A percentile compares a stretch with the other conserved stretches of the same genome.
These are phyloP conservation scores for Aphanomyces stellatus DNA, from an alignment of 352 stramenopile species.

Conservation along the genomic window DNA sequence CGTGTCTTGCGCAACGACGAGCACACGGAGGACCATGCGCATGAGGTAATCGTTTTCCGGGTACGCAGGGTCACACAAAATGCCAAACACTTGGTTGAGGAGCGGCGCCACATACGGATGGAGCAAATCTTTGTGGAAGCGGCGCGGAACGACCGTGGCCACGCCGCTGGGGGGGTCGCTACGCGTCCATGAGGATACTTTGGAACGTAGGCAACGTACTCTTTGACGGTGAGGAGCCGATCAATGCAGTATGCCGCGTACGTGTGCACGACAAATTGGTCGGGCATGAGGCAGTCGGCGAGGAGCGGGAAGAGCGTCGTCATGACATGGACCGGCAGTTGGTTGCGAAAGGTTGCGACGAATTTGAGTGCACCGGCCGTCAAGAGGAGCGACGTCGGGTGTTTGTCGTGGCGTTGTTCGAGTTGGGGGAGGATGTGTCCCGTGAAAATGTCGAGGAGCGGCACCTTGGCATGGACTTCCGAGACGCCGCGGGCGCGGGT, in stretches of 20 bases:
- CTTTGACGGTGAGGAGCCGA: slow-evolving; percentile 93
- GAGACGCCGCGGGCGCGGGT: slow-evolving; percentile 90
- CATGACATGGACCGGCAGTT: slow-evolving; percentile 91
- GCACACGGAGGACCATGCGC: slow-evolving; percentile 96
- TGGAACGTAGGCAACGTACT: slow-evolving; percentile 27
- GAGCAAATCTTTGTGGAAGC: slow-evolving; percentile 80
- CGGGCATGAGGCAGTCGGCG: slow-evolving; percentile 72
- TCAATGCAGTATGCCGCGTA: slow-evolving; percentile 96
- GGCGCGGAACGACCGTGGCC: slow-evolving; percentile 31
- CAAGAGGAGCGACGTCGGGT: slow-evolving; percentile 86
- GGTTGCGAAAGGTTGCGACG: slow-evolving; percentile 96
- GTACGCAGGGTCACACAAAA: slow-evolving; percentile 90
- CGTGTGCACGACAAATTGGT: slow-evolving; percentile 94
- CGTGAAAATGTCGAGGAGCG: slow-evolving; percentile 96
- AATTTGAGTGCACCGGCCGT: slow-evolving; percentile 98
- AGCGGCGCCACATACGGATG: slow-evolving; percentile 88
- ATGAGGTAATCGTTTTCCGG: slow-evolving; percentile 99
- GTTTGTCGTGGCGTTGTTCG: slow-evolving; percentile 53
- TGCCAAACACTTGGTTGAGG: slow-evolving; percentile 93
- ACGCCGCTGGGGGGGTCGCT: not conserved
- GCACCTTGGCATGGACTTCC: slow-evolving; percentile 90
- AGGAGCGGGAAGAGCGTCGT: slow-evolving; percentile 90
- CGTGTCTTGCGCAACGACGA: slow-evolving; percentile 90
- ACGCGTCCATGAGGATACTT: slow-evolving; percentile 12
- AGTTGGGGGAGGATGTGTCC: slow-evolving; percentile 91